Evolutionary conservation across 306 rosid genomes (phyloP), one percentile per base, ranked within the genome.

Genomic region (Coriaria nepalensis): DNA sequence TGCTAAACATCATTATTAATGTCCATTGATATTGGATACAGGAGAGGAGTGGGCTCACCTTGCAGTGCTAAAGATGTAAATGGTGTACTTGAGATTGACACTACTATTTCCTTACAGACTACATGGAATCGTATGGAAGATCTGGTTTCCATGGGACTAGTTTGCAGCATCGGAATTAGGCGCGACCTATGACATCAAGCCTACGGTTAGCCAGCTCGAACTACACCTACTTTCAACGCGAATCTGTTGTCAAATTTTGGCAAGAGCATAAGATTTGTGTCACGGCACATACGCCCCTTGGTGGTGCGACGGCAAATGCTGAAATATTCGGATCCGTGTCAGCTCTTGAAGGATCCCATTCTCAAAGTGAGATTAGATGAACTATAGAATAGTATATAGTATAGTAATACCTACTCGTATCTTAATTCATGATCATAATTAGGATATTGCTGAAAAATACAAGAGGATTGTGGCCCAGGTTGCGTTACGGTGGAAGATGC

Each of bases 91-190:
- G 97, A 84, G 49, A 84, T 88, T 48, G 97, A 88, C 59, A 84
- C 95, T 13, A 84, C 61, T 47, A 47, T 84, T 58, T 70, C 97
- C 42, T 55, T 88, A 62, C 95, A 88, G 67, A 77, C 93, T 58
- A 84, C 97, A 43, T 88, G 95, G 97, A 93, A 51, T 67, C 80
- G 82, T 1, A 81, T 81, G 95, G 97, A 90, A 71, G 79, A 79
- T 37, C 78, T 90, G 59, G 94, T 84, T 55, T 84, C 92, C 34
- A 14, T 35, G 39, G 95, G 97, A 60, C 73, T 90, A 75, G 97
- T 79, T 50, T 87, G 85, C 55, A 81, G 97, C 77, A 90, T 90
- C 57, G 97, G 97, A 6, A 75, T 75, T 81, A 90, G 97, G 97
- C 84, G 3, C 9, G 6, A 20, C 3, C 29, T 1, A 20, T 20